These are phyloP conservation scores for Pilobolus umbonatus DNA, from an alignment of 192 early-diverging fungal species.

Conservation along the genomic window DNA sequence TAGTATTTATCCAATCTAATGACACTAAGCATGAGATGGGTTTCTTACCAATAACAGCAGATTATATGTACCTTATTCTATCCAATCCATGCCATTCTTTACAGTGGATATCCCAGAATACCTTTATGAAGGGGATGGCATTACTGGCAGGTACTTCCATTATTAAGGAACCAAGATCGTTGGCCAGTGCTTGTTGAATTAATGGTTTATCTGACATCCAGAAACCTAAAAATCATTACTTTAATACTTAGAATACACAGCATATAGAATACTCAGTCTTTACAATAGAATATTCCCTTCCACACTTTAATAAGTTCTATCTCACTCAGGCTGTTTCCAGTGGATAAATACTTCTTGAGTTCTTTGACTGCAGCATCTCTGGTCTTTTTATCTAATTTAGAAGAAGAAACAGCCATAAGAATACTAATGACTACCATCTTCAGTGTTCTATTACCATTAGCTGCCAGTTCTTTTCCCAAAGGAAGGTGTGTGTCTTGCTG, in stretches of 20 bases:
- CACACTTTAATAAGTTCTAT: slow-evolving; percentile 78
- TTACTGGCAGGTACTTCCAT: slow-evolving; percentile 41
- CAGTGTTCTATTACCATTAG: slow-evolving; percentile 54
- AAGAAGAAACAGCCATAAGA: background rate
- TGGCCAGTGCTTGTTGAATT: slow-evolving; percentile 84
- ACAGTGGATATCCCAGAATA: slow-evolving; percentile 65
- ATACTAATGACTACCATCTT: background rate
- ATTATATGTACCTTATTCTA: slow-evolving; percentile 53
- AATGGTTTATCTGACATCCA: slow-evolving; percentile 97
- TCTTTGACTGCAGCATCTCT: slow-evolving; percentile 67
- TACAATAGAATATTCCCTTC: slow-evolving; percentile 93
- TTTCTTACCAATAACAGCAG: background rate
- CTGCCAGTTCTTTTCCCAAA: slow-evolving; percentile 65
- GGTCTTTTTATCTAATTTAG: slow-evolving; percentile 58
- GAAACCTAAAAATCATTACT: slow-evolving; percentile 60
- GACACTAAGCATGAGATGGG: background rate
- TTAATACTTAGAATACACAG: background rate
- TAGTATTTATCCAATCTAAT: slow-evolving; percentile 76
- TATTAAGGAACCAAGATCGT: slow-evolving; percentile 63
- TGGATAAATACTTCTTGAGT: slow-evolving; percentile 52
- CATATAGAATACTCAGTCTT: slow-evolving; percentile 14
- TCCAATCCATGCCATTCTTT: slow-evolving; percentile 77
- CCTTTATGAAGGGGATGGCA: slow-evolving; percentile 52
- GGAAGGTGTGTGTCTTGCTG: slow-evolving; percentile 30
- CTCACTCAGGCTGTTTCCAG: slow-evolving; percentile 47